Percentiles rank a stretch among this genome's conserved stretches.
phyloP scores from a whole-genome alignment of 2,329 filamentous ascomycete species.

The Daldinia sp. region DNA sequence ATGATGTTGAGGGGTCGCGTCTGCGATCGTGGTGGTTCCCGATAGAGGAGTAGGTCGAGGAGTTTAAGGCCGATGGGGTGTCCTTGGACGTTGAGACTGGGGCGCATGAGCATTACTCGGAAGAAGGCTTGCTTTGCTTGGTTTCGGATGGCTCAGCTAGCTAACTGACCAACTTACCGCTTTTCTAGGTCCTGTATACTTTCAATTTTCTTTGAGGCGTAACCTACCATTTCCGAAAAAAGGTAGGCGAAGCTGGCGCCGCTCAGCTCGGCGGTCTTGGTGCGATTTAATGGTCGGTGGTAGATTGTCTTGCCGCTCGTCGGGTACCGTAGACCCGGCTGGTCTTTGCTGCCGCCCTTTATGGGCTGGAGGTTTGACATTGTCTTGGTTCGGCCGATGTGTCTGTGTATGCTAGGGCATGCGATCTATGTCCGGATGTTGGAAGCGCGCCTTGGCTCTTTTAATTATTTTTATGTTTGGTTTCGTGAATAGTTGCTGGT shows the following conservation, averaged over 20 bases:
- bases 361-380: constrained; percentile 63
- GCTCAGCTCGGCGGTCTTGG: constrained; percentile 86
- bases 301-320: constrained; percentile 98
- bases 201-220: constrained; percentile 88
- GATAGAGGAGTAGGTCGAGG: constrained; percentile 92
- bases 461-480: neutral
- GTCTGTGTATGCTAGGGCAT: neutral
- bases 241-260: constrained; percentile 95
- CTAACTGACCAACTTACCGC: constrained; percentile 62
- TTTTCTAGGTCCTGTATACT: constrained; percentile 95
- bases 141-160: neutral
- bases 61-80: constrained; percentile 94
- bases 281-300: constrained; percentile 91
- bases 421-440: neutral
- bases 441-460: neutral
- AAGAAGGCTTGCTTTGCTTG: constrained; percentile 61
- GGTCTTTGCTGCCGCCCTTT: constrained; percentile 57
- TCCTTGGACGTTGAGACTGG: constrained; percentile 86
- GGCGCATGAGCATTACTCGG: constrained; percentile 40
- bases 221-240: constrained; percentile 95
- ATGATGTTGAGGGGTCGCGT: constrained; percentile 88
- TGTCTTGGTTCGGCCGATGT: constrained; percentile 13
- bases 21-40: constrained; percentile 74
- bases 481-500: neutral
- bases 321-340: constrained; percentile 80